These are phyloP conservation scores for Chamaenerion angustifolium DNA, from an alignment of 345 rosid species.

Conservation along the genomic window DNA sequence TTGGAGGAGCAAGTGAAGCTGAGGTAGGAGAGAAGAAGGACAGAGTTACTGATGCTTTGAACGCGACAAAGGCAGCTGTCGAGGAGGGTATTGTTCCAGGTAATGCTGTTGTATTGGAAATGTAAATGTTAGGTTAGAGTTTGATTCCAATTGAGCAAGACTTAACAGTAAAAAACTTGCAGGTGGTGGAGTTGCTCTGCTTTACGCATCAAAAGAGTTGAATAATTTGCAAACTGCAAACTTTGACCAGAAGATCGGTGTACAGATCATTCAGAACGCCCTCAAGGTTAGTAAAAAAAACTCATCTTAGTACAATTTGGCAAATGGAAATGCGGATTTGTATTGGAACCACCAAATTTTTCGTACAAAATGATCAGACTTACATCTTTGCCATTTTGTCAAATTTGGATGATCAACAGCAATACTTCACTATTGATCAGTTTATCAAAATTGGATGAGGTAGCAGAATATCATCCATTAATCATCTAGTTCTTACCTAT, in stretches of 20 bases:
- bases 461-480: too few relatives aligned
- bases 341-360: neutral
- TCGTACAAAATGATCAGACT: too few relatives aligned
- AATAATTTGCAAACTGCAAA: slow-evolving; percentile 77
- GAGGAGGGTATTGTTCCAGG: slow-evolving; percentile 99
- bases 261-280: slow-evolving; percentile 90
- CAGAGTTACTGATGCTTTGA: slow-evolving; percentile 87
- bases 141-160: neutral
- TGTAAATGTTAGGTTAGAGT: neutral
- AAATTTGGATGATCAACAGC: too few relatives aligned
- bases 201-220: slow-evolving; percentile 76
- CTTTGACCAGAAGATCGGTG: slow-evolving; percentile 88
- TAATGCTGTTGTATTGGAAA: slow-evolving; percentile 7
- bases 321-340: too few relatives aligned
- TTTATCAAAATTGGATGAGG: too few relatives aligned
- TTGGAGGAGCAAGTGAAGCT: slow-evolving; percentile 95
- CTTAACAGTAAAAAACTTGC: neutral
- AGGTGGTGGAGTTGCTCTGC: slow-evolving; percentile 97
- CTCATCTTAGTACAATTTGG: too few relatives aligned
- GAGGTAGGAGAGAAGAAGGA: slow-evolving; percentile 91
- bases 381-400: too few relatives aligned
- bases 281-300: slow-evolving; percentile 54
- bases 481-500: too few relatives aligned
- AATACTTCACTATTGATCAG: too few relatives aligned
- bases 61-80: slow-evolving; percentile 96